Evolutionary conservation across 306 rosid genomes (phyloP).

Genomic region (Phaseolus lunatus): DNA sequence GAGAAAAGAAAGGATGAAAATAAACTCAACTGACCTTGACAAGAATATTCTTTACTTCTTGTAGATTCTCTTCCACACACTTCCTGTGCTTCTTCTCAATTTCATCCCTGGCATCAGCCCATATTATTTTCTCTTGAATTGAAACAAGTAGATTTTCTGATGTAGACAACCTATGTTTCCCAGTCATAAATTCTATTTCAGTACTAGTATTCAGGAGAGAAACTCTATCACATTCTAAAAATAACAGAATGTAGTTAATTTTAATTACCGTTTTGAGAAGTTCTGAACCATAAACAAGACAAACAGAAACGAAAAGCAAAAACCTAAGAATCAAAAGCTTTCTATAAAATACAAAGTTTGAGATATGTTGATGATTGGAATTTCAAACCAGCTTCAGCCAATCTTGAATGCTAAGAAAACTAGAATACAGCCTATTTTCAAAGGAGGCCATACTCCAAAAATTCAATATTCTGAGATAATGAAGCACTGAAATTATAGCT

Average conservation of each 20-base stretch:
- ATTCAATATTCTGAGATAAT: neutral
- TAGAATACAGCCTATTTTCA: neutral
- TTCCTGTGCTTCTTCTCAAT: slow-evolving; percentile 75
- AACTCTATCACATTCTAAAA: slow-evolving; percentile 24
- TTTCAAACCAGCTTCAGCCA: neutral
- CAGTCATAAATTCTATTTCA: slow-evolving; percentile 38
- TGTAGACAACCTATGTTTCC: slow-evolving; percentile 71
- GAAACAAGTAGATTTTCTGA: slow-evolving; percentile 81
- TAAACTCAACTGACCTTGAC: slow-evolving; percentile 84
- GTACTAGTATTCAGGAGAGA: slow-evolving; percentile 26
- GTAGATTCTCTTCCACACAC: slow-evolving; percentile 78
- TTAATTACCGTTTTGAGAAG: slow-evolving; percentile 21
- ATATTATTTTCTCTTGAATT: slow-evolving; percentile 87
- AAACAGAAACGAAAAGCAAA: neutral
- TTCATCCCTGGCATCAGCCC: slow-evolving; percentile 83
- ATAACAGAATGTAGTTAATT: neutral
- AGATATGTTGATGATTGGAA: neutral
- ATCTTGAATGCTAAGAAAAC: slow-evolving; percentile 25
- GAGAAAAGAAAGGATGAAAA: slow-evolving; percentile 40
- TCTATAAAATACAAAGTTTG: neutral
- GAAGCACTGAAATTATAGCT: neutral
- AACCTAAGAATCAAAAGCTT: neutral
- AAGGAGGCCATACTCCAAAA: neutral
- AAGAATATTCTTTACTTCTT: slow-evolving; percentile 73
- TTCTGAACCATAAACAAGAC: neutral